phyloP scores from a whole-genome alignment of 148 eudicot species.

The Simmondsia chinensis region DNA sequence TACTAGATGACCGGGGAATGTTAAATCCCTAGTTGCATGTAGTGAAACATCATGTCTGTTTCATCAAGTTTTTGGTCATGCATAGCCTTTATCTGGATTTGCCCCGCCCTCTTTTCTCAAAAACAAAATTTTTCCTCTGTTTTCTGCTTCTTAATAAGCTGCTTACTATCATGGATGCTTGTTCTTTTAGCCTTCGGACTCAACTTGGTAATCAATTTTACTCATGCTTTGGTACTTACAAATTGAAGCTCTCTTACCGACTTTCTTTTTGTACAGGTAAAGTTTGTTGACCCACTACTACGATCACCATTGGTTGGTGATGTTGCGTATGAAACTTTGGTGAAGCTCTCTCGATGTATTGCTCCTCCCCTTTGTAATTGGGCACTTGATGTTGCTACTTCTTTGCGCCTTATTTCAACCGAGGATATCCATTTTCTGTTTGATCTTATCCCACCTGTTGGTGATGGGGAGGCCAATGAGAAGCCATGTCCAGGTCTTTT shows the following conservation, averaged over 20 bases:
- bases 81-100: too few species aligned
- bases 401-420: conserved; percentile 50
- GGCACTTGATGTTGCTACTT: conserved; percentile 92
- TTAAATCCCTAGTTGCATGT: too few species aligned
- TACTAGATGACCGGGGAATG: too few species aligned
- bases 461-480: conserved; percentile 29
- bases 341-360: conserved; percentile 80
- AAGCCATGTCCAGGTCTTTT: conserved; percentile 53
- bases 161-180: too few species aligned
- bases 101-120: too few species aligned
- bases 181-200: too few species aligned
- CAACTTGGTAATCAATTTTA: background rate
- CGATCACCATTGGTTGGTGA: conserved; percentile 70
- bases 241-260: background rate
- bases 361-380: conserved; percentile 81
- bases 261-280: conserved; percentile 40
- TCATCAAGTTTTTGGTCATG: too few species aligned
- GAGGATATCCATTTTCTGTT: conserved; percentile 45
- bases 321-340: conserved; percentile 79
- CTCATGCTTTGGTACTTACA: background rate
- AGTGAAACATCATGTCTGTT: too few species aligned
- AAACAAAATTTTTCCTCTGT: too few species aligned
- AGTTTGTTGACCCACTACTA: conserved; percentile 68
- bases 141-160: too few species aligned
- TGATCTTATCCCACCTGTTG: conserved; percentile 45